Conservation (phyloP, 345 rosid genomes). For the Erodium maritimum region DNA sequence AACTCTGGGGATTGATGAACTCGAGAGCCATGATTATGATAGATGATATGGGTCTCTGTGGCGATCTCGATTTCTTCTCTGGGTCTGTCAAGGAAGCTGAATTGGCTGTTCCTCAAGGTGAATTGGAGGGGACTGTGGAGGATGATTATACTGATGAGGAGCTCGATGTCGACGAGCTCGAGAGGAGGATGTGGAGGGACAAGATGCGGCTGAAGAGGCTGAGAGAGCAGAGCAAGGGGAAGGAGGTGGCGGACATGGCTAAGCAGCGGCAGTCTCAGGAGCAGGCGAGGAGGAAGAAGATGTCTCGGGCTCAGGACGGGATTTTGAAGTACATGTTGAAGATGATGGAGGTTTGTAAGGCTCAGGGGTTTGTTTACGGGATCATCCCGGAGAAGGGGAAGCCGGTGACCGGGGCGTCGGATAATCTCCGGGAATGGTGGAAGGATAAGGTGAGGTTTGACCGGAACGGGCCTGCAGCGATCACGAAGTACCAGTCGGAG, state of each 20-base stretch:
- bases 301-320: conserved; percentile 80
- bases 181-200: conserved; percentile 75
- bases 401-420: conserved; percentile 84
- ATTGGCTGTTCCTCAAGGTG: conserved; percentile 29
- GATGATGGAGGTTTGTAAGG: conserved; percentile 77
- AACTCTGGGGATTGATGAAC: too few species aligned
- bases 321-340: conserved; percentile 77
- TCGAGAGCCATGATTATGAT: conserved; percentile 26
- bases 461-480: conserved; percentile 84
- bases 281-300: conserved; percentile 61
- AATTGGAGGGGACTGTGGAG: conserved; percentile 35
- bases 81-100: conserved; percentile 31
- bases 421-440: conserved; percentile 95
- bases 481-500: conserved; percentile 60
- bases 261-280: conserved; percentile 75
- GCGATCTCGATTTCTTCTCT: conserved; percentile 68
- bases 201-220: conserved; percentile 55
- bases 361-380: conserved; percentile 91
- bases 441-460: conserved; percentile 90
- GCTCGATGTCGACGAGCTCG: conserved; percentile 67
- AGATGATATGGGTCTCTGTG: conserved; percentile 70
- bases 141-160: conserved; percentile 65
- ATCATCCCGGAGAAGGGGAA: conserved; percentile 78
- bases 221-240: conserved; percentile 51
- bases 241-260: conserved; percentile 28